Percentiles rank a stretch among this genome's conserved stretches.
Conservation (phyloP, 139 green algal species). For the Tetradesmus lagerheimii region DNA sequence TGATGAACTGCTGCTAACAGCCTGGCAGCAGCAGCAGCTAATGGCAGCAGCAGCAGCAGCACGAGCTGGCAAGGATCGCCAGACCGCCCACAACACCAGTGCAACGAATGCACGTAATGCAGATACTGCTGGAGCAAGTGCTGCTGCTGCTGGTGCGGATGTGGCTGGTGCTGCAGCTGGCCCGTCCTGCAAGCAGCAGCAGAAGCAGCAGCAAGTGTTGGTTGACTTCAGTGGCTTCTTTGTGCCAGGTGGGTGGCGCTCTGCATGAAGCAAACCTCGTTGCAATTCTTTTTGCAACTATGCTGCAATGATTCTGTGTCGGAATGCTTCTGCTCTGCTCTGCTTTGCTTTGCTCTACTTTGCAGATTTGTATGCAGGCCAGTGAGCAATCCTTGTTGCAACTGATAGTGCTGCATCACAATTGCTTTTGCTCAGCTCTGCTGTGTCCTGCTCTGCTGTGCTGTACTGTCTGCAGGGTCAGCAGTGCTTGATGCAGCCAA, state of each 20-base stretch:
- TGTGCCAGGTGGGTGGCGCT: background rate
- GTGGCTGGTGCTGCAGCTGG: background rate
- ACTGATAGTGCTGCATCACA: too few species aligned
- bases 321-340: too few species aligned
- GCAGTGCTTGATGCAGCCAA: conserved; percentile 7
- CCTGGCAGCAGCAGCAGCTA: conserved; percentile 17
- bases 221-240: conserved; percentile 31
- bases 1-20: conserved; percentile 17
- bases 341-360: too few species aligned
- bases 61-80: background rate
- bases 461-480: background rate
- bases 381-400: too few species aligned
- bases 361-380: too few species aligned
- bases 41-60: background rate
- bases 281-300: too few species aligned
- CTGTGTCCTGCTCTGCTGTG: background rate
- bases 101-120: background rate
- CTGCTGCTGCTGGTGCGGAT: background rate
- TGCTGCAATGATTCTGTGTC: too few species aligned
- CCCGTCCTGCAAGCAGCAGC: background rate
- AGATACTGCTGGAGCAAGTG: background rate
- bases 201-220: background rate
- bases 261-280: too few species aligned
- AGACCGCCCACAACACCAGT: background rate
- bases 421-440: too few species aligned